phyloP scores from a whole-genome alignment of 1,284 basidiomycete species.

The Amylostereum areolatum region DNA sequence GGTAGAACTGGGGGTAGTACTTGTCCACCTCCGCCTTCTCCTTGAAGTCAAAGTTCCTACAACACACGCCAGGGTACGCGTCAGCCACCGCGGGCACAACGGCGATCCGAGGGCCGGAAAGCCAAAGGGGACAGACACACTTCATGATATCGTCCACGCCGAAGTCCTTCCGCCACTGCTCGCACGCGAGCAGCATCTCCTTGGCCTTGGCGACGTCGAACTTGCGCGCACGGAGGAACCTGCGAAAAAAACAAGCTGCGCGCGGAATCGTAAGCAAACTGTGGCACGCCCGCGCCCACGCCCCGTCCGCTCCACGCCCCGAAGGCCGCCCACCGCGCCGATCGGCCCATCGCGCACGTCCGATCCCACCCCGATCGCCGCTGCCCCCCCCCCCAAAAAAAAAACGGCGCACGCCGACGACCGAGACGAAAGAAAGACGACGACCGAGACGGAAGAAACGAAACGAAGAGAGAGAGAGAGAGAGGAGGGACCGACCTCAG shows the following conservation, averaged over 20 bases:
- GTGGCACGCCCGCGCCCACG: background rate
- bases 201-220: conserved; percentile 85
- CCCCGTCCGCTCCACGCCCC: background rate
- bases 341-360: no score
- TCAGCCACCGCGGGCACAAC: background rate
- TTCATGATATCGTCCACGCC: conserved; percentile 83
- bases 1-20: conserved; percentile 95
- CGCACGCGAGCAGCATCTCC: conserved; percentile 77
- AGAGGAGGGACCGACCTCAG: conserved; percentile 46
- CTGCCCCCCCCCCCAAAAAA: no score
- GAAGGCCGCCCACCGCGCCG: background rate
- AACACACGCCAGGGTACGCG: background rate
- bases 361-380: background rate
- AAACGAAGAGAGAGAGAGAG: conserved; percentile 5
- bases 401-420: no score
- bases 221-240: conserved; percentile 90
- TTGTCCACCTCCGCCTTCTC: conserved; percentile 84
- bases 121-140: conserved; percentile 37
- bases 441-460: no score
- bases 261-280: background rate
- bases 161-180: conserved; percentile 90
- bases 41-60: conserved; percentile 82
- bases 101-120: conserved; percentile 7
- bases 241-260: conserved; percentile 20
- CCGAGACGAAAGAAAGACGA: no score